These are phyloP conservation scores for Penicillium sp. DNA, from an alignment of 2,329 filamentous ascomycete species.

Conservation along the genomic window DNA sequence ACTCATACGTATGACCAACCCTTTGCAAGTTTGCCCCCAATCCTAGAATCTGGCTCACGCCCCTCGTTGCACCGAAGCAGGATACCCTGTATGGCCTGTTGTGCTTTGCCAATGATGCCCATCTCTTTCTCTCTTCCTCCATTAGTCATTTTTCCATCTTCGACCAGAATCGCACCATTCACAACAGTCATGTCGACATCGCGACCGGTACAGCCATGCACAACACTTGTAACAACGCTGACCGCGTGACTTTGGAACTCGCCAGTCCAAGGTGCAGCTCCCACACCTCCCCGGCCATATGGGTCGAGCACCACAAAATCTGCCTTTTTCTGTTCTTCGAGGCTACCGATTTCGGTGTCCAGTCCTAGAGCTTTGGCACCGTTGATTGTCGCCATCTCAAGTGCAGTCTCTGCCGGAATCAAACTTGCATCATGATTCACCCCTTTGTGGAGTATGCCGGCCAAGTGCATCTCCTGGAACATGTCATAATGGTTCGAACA, in stretches of 20 bases:
- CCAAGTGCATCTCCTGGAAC: slow-evolving; percentile 52
- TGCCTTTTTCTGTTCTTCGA: slow-evolving; percentile 33
- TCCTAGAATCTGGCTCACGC: background rate
- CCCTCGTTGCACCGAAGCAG: slow-evolving; percentile 6
- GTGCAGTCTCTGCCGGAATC: slow-evolving; percentile 44
- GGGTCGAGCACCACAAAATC: slow-evolving; percentile 30
- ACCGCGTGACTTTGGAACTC: slow-evolving; percentile 6
- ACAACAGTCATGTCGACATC: slow-evolving; percentile 46
- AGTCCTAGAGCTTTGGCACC: slow-evolving; percentile 49
- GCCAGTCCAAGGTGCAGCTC: slow-evolving; percentile 37
- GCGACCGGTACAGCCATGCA: slow-evolving; percentile 43
- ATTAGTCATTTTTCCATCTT: slow-evolving; percentile 27
- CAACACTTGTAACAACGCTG: slow-evolving; percentile 36
- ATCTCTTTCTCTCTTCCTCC: slow-evolving; percentile 13
- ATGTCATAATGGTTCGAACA: slow-evolving; percentile 53
- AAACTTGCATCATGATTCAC: slow-evolving; percentile 37
- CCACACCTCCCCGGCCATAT: slow-evolving; percentile 25
- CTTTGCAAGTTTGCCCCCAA: slow-evolving; percentile 7
- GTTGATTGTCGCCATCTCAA: slow-evolving; percentile 53
- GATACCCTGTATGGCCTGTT: slow-evolving; percentile 2
- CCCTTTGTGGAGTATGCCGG: slow-evolving; percentile 48
- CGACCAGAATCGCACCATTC: slow-evolving; percentile 41
- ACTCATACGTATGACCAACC: slow-evolving; percentile 8
- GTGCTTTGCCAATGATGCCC: slow-evolving; percentile 11
- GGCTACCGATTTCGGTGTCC: slow-evolving; percentile 34